phyloP scores from a whole-genome alignment of 192 early-diverging fungal species.

The Backusella circina region DNA sequence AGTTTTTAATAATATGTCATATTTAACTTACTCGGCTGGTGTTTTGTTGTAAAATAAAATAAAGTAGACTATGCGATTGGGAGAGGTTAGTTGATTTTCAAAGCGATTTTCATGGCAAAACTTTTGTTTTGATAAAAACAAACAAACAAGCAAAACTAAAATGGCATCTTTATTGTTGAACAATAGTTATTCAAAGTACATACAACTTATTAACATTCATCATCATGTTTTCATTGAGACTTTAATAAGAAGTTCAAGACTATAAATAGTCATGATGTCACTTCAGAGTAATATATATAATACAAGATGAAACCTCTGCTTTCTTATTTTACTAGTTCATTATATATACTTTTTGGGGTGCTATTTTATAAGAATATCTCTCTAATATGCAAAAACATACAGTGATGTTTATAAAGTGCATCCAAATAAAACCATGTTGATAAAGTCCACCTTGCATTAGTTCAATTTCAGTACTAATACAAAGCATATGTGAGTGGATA shows the following conservation, averaged over 20 bases:
- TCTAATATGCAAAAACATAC: too few relatives aligned
- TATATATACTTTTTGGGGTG: neutral
- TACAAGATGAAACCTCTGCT: neutral
- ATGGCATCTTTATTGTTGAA: neutral
- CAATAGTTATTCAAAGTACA: too few relatives aligned
- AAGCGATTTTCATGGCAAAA: neutral
- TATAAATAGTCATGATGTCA: neutral
- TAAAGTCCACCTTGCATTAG: too few relatives aligned
- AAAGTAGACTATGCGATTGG: neutral
- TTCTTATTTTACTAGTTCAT: neutral
- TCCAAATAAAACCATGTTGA: too few relatives aligned
- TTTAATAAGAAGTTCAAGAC: neutral
- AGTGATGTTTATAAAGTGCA: too few relatives aligned
- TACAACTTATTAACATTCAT: too few relatives aligned
- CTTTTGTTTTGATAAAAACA: neutral
- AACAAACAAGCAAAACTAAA: neutral
- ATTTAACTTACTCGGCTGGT: neutral
- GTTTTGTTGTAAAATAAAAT: neutral
- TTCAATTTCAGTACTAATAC: too few relatives aligned
- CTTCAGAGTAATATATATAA: neutral
- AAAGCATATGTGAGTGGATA: too few relatives aligned
- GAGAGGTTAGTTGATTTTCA: neutral
- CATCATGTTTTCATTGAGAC: neutral
- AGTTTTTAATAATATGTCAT: neutral
- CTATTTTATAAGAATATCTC: too few relatives aligned